Evolutionary conservation across 345 rosid species (phyloP).

Genomic region (Bruguiera gymnorhiza): DNA sequence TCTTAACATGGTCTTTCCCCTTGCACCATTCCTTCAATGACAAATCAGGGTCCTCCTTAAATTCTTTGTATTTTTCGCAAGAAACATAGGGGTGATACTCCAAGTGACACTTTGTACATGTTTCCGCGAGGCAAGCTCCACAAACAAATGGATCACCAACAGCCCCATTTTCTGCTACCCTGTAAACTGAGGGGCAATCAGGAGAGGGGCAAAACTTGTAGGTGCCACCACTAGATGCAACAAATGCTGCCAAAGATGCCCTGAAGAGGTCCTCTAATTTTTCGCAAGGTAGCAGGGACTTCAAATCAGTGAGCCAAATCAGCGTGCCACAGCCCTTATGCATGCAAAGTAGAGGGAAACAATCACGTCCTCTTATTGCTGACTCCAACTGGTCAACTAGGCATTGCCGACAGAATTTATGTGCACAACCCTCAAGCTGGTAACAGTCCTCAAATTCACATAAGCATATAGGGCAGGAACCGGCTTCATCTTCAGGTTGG

Average conservation of each 20-base stretch:
- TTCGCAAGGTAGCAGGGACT: slow-evolving; percentile 52
- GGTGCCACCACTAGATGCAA: slow-evolving; percentile 53
- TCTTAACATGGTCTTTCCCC: slow-evolving; percentile 67
- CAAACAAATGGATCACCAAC: slow-evolving; percentile 54
- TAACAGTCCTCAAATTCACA: slow-evolving; percentile 78
- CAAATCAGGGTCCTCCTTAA: slow-evolving; percentile 74
- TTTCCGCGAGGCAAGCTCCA: slow-evolving; percentile 69
- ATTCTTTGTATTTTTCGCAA: slow-evolving; percentile 63
- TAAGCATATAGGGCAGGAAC: slow-evolving; percentile 72
- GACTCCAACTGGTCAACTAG: slow-evolving; percentile 35
- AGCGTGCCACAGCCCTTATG: slow-evolving; percentile 44
- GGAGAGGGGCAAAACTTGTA: slow-evolving; percentile 87
- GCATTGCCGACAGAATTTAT: slow-evolving; percentile 66
- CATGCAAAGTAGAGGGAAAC: slow-evolving; percentile 65
- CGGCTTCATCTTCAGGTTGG: not conserved
- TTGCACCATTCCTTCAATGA: slow-evolving; percentile 76
- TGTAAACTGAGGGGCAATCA: slow-evolving; percentile 77
- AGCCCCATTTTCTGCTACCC: slow-evolving; percentile 38
- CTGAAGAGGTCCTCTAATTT: slow-evolving; percentile 77
- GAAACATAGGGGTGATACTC: slow-evolving; percentile 72
- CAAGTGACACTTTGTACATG: slow-evolving; percentile 67
- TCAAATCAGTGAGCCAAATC: slow-evolving; percentile 56
- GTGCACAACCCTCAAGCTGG: slow-evolving; percentile 69
- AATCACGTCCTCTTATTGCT: slow-evolving; percentile 37
- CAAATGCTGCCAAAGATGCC: slow-evolving; percentile 64